Evolutionary conservation across 306 rosid species (phyloP).

Genomic region (Lagenaria siceraria): DNA sequence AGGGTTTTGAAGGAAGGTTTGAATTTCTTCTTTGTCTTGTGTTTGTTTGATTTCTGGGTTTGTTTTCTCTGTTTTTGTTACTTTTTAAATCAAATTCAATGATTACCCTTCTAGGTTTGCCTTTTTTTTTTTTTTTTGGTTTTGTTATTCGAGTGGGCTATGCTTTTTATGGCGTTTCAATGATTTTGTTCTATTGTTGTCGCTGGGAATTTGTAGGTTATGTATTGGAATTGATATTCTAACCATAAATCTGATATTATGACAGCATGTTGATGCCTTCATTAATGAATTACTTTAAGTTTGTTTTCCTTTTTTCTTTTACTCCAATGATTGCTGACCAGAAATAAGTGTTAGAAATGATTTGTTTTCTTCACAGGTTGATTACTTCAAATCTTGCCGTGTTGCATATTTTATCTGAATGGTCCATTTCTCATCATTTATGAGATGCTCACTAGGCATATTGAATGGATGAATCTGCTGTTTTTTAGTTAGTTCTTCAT

Average conservation of each 20-base stretch:
- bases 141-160: conserved; percentile 1
- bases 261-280: conserved; percentile 6
- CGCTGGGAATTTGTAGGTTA: conserved; percentile 5
- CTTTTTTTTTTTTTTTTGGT: not conserved
- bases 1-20: conserved; percentile 33
- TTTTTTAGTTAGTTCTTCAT: not conserved
- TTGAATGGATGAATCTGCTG: not conserved
- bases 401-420: not conserved
- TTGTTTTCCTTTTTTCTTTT: conserved; percentile 4
- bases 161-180: conserved; percentile 16
- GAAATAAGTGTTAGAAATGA: conserved; percentile 3
- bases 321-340: not conserved
- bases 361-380: not conserved
- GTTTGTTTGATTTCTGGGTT: not conserved
- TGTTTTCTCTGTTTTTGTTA: conserved; percentile 4
- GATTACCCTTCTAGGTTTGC: conserved; percentile 14
- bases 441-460: not conserved
- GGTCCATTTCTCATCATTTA: not conserved
- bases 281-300: conserved; percentile 10
- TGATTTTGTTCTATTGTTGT: conserved; percentile 27
- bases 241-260: conserved; percentile 14
- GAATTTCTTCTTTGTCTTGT: conserved; percentile 4
- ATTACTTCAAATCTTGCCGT: not conserved
- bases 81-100: conserved; percentile 1
- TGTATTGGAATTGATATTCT: not conserved